phyloP scores from a whole-genome alignment of 2,329 filamentous ascomycete genomes.

The Thyridium curvatum region DNA sequence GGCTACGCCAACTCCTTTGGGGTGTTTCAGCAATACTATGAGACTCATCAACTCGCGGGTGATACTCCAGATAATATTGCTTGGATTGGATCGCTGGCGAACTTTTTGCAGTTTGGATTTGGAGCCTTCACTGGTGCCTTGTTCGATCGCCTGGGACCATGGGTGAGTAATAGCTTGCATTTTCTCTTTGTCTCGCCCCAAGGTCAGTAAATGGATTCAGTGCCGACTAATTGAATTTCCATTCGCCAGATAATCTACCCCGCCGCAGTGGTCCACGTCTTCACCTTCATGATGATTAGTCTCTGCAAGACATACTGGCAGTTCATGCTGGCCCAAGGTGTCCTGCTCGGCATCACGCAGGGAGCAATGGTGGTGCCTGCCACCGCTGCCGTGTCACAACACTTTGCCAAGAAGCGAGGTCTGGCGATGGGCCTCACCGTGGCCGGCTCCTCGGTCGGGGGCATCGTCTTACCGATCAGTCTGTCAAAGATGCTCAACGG shows the following conservation, averaged over 20 bases:
- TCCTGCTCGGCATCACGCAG: constrained; percentile 25
- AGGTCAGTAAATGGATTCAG: too few relatives aligned
- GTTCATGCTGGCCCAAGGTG: constrained; percentile 31
- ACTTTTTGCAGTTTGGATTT: constrained; percentile 20
- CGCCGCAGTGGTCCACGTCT: constrained; percentile 9
- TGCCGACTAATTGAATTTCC: too few relatives aligned
- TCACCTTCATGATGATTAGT: constrained; percentile 28
- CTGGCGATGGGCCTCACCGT: constrained; percentile 29
- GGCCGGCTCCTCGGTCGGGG: constrained; percentile 33
- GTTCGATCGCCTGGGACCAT: constrained; percentile 29
- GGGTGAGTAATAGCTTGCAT: background rate
- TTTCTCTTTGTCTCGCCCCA: too few relatives aligned
- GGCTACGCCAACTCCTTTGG: constrained; percentile 17
- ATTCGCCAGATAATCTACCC: constrained; percentile 5
- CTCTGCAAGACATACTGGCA: constrained; percentile 31
- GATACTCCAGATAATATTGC: constrained; percentile 21
- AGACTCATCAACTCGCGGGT: constrained; percentile 15
- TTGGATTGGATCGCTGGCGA: constrained; percentile 26
- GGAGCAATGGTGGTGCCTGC: constrained; percentile 28
- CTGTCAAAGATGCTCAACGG: constrained; percentile 28
- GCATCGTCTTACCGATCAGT: constrained; percentile 34
- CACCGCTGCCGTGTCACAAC: constrained; percentile 26
- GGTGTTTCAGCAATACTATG: constrained; percentile 5
- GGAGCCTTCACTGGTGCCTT: constrained; percentile 22
- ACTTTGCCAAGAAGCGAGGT: constrained; percentile 28